These are phyloP conservation scores for Schizopora paradoxa DNA, from an alignment of 1,284 basidiomycete genomes.

Conservation along the genomic window DNA sequence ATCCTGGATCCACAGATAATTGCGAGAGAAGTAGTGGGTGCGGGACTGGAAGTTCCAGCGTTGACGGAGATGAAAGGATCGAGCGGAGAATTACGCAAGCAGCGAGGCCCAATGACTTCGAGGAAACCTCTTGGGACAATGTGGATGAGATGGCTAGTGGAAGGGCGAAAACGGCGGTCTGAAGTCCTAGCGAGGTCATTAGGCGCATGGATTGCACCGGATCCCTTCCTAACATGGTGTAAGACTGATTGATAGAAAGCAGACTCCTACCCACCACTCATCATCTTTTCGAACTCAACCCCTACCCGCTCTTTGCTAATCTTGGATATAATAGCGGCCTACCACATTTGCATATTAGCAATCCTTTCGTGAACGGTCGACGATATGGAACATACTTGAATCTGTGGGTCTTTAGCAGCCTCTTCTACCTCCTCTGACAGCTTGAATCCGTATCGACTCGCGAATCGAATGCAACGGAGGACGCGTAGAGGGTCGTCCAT, in stretches of 20 bases:
- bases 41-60: conserved; percentile 25
- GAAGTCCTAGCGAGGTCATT: conserved; percentile 66
- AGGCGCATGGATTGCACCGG: conserved; percentile 71
- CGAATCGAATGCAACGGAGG: conserved; percentile 87
- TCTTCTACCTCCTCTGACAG: conserved; percentile 70
- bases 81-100: conserved; percentile 57
- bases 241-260: conserved; percentile 1
- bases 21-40: conserved; percentile 45
- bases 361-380: conserved; percentile 2
- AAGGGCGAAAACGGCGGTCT: conserved; percentile 64
- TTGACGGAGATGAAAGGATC: conserved; percentile 32
- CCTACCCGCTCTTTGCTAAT: conserved; percentile 89
- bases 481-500: conserved; percentile 92
- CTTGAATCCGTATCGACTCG: conserved; percentile 82
- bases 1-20: conserved; percentile 34
- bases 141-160: conserved; percentile 40
- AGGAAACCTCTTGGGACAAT: conserved; percentile 39
- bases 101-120: conserved; percentile 39
- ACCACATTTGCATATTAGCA: conserved; percentile 12
- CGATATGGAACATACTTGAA: conserved; percentile 50
- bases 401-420: conserved; percentile 60
- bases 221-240: conserved; percentile 48
- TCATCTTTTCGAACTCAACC: conserved; percentile 87
- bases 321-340: conserved; percentile 73
- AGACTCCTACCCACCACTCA: conserved; percentile 51